Conservation (phyloP, 106 monocot species). For the Narthecium ossifragum region DNA sequence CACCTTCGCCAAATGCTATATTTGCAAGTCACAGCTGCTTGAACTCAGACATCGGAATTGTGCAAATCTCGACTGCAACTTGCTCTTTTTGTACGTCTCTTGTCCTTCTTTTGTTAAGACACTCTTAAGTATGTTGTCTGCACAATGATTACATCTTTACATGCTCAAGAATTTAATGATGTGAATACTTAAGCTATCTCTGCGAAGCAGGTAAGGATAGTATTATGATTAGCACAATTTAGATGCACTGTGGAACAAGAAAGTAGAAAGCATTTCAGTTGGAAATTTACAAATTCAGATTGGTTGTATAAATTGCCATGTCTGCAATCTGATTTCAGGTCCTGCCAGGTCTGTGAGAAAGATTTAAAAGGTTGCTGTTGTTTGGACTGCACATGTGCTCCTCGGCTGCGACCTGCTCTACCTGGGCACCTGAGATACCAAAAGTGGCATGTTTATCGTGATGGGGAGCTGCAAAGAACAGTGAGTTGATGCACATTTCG, state of each 20-base stretch:
- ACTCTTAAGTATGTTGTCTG: background rate
- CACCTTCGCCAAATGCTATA: slow-evolving; percentile 65
- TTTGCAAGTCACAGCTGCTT: slow-evolving; percentile 46
- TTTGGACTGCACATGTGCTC: slow-evolving; percentile 49
- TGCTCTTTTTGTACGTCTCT: slow-evolving; percentile 69
- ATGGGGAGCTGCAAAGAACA: slow-evolving; percentile 23
- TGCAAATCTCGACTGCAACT: slow-evolving; percentile 92
- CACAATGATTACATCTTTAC: background rate
- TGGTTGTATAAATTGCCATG: background rate
- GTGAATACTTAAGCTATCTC: background rate
- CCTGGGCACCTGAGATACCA: slow-evolving; percentile 58
- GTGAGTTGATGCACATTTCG: too few species aligned
- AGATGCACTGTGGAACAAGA: too few species aligned
- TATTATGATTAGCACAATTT: background rate
- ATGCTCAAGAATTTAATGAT: background rate
- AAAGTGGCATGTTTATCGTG: slow-evolving; percentile 84
- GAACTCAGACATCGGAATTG: slow-evolving; percentile 89
- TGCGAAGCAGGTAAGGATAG: background rate
- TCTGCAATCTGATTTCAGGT: slow-evolving; percentile 36
- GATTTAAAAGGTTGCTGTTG: slow-evolving; percentile 78
- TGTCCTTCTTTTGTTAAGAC: background rate
- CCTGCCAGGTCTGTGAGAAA: slow-evolving; percentile 50
- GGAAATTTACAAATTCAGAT: background rate
- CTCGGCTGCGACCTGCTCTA: slow-evolving; percentile 67
- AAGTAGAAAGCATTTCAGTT: background rate